phyloP scores from a whole-genome alignment of 768 basidiomycete species.

The Rhizopogon roseolus region DNA sequence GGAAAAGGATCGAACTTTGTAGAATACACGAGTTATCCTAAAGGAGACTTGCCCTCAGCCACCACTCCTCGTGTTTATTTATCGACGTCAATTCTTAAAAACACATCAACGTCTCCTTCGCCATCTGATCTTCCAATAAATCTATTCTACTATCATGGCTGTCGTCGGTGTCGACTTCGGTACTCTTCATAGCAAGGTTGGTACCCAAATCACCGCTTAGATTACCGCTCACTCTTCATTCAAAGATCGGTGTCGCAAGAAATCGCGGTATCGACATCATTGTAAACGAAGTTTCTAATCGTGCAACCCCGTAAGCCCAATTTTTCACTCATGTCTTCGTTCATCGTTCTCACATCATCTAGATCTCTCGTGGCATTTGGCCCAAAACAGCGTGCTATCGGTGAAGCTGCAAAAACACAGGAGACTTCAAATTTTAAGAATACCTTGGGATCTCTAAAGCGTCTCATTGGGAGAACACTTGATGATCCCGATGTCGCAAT shows the following conservation, averaged over 20 bases:
- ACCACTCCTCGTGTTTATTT: background rate
- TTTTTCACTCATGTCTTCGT: background rate
- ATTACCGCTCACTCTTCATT: conserved; percentile 1
- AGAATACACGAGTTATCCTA: background rate
- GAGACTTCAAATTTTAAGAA: conserved; percentile 98
- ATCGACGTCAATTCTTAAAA: conserved; percentile 5
- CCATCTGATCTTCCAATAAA: background rate
- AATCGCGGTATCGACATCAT: conserved; percentile 98
- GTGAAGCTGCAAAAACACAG: conserved; percentile 94
- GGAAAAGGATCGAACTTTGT: conserved; percentile 1
- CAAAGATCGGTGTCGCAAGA: conserved; percentile 90
- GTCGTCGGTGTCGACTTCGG: conserved; percentile 97
- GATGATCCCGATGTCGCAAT: conserved; percentile 77
- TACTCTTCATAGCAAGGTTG: conserved; percentile 81
- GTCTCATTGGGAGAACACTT: conserved; percentile 79
- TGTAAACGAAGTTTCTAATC: conserved; percentile 96
- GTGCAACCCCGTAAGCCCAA: conserved; percentile 84
- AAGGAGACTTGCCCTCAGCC: background rate
- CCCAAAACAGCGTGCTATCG: conserved; percentile 83
- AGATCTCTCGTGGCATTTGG: conserved; percentile 96
- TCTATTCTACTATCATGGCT: conserved; percentile 47
- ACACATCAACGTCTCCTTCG: conserved; percentile 1
- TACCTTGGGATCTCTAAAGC: conserved; percentile 90
- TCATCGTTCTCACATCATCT: conserved; percentile 7
- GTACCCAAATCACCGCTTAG: conserved; percentile 9